Percentiles rank a stretch among this genome's conserved stretches.
Conservation (phyloP, 1,284 basidiomycete species). For the Naganishia sp. region DNA sequence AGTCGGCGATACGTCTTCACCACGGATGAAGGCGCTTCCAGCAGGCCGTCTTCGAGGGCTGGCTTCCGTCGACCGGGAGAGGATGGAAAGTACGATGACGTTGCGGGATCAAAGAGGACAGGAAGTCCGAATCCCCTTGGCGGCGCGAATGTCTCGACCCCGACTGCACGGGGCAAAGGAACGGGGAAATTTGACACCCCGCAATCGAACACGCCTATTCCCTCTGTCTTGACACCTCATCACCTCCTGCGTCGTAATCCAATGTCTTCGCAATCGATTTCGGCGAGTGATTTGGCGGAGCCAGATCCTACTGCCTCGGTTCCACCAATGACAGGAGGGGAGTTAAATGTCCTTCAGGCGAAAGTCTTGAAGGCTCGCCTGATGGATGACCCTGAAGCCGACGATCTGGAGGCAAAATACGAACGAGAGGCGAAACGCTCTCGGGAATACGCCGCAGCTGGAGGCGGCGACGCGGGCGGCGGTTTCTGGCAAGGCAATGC, state of each 20-base stretch:
- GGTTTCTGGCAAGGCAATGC: conserved; percentile 38
- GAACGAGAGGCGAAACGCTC: conserved; percentile 64
- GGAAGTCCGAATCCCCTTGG: conserved; percentile 35
- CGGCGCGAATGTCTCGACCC: conserved; percentile 30
- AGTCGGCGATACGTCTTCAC: conserved; percentile 55
- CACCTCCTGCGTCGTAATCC: conserved; percentile 28
- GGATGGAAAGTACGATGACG: conserved; percentile 47
- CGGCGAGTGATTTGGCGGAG: not conserved
- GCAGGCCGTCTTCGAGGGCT: conserved; percentile 65
- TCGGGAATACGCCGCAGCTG: conserved; percentile 46
- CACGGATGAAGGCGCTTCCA: conserved; percentile 40
- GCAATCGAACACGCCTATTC: conserved; percentile 69
- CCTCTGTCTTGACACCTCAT: conserved; percentile 81
- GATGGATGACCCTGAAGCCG: conserved; percentile 70
- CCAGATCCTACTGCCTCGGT: conserved; percentile 41
- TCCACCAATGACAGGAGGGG: conserved; percentile 56
- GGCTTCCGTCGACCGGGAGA: conserved; percentile 78
- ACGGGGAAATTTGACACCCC: conserved; percentile 34
- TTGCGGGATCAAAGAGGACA: conserved; percentile 37
- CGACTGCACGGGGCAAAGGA: conserved; percentile 27
- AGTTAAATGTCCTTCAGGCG: conserved; percentile 89
- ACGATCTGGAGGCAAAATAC: conserved; percentile 77
- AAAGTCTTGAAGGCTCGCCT: conserved; percentile 88
- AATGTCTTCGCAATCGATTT: conserved; percentile 13
- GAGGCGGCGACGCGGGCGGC: conserved; percentile 55